phyloP scores from a whole-genome alignment of 208 protist genomes.

The Acanthamoeba quina region DNA sequence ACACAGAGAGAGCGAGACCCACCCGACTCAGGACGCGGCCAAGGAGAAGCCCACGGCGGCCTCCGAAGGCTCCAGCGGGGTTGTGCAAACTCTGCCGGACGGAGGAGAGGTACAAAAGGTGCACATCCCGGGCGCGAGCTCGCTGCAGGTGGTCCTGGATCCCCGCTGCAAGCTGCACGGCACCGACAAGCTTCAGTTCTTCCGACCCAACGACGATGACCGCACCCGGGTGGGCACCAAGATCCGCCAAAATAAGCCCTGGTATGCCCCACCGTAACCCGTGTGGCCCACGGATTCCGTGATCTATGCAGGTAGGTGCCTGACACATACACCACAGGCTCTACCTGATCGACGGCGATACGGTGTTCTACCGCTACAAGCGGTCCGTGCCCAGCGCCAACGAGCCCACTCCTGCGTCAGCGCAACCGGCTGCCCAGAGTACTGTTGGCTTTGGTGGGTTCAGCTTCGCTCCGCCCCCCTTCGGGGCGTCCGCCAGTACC shows the following conservation, averaged over 20 bases:
- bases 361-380: not conserved
- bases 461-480: not conserved
- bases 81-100: not conserved
- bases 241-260: not conserved
- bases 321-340: not conserved
- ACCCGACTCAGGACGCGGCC: not conserved
- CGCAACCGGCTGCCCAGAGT: not conserved
- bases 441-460: not conserved
- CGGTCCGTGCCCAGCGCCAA: not conserved
- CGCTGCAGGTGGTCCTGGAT: not conserved
- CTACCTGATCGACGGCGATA: not conserved
- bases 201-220: not conserved
- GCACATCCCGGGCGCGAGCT: constrained; percentile 10
- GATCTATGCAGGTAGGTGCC: not conserved
- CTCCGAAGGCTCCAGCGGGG: not conserved
- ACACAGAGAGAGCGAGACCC: not conserved
- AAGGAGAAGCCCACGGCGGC: not conserved
- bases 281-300: not conserved
- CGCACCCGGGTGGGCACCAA: not conserved
- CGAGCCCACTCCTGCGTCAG: not conserved
- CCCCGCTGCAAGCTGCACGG: not conserved
- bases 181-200: not conserved
- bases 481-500: not conserved
- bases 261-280: not conserved
- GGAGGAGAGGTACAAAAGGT: constrained; percentile 24